These are phyloP conservation scores for Oryza glumipatula DNA, from an alignment of 176 grass and related monocot genomes.

Conservation along the genomic window DNA sequence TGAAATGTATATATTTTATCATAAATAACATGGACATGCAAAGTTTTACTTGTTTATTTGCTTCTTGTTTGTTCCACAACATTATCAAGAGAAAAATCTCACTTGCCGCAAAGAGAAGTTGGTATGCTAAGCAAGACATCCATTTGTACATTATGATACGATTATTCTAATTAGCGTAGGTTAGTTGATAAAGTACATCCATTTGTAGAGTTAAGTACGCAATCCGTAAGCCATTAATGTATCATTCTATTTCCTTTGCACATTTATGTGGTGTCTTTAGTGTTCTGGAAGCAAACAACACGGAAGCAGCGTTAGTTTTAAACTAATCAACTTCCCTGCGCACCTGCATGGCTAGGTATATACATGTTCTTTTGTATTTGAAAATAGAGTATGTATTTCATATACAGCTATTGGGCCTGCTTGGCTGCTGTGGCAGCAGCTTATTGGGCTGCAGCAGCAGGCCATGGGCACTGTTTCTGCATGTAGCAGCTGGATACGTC, in stretches of 20 bases:
- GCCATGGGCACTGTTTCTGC: too few species aligned
- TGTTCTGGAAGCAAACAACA: background rate
- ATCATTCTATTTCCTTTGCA: slow-evolving; percentile 28
- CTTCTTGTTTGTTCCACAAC: slow-evolving; percentile 23
- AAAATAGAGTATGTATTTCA: background rate
- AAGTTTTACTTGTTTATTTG: slow-evolving; percentile 16
- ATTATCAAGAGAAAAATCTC: slow-evolving; percentile 13
- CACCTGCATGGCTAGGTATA: background rate
- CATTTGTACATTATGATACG: background rate
- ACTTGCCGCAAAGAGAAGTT: slow-evolving; percentile 10
- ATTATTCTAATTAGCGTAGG: background rate
- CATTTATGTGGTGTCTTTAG: background rate
- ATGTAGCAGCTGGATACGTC: too few species aligned
- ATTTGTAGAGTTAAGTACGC: slow-evolving; percentile 29
- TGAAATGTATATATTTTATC: slow-evolving; percentile 8
- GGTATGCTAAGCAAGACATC: background rate
- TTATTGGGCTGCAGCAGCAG: too few species aligned
- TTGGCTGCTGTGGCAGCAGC: too few species aligned
- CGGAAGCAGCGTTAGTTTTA: background rate
- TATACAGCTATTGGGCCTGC: background rate
- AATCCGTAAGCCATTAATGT: background rate
- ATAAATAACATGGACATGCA: slow-evolving; percentile 13
- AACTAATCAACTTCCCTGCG: background rate
- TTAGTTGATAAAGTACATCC: background rate
- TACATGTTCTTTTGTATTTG: background rate